Evolutionary conservation across 2,329 filamentous ascomycete species (phyloP), one percentile per base, ranked within the genome.

Genomic region (Raffaelea ambrosiae): DNA sequence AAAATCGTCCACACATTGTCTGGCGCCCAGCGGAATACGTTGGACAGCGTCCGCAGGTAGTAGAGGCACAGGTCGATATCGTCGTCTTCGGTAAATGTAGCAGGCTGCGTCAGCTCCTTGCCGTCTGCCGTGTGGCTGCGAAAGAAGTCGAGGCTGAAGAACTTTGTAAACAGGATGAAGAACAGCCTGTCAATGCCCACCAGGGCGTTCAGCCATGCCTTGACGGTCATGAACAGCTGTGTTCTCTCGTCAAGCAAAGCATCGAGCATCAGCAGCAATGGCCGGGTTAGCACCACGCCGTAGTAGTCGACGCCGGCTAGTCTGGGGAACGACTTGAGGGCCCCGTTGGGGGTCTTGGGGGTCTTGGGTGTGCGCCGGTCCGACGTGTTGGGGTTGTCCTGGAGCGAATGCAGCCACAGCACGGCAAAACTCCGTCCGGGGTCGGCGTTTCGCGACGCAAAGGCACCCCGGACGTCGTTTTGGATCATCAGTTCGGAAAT

Each of bases 181-280:
- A 85, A 82, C 0, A 86, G 64, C 52, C 78, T 79, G 54, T 84
- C 79, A 53, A 82, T 73, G 3, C 79, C 78, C 48, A 79, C 64
- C 57, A 81, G 72, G 48, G 63, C 82, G 56, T 86, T 84, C 3
- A 97, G 71, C 90, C 91, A 96, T 43, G 78, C 81, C 57, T 84
- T 84, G 36, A 88, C 80, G 22, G 85, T 84, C 65, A 88, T 84
- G 52, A 84, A 88, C 14, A 85, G 69, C 56, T 90, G 86, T 2
- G 81, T 84, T 19, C 78, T 74, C 51, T 88, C 82, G 50, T 90
- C 83, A 18, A 78, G 66, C 1, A 97, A 70, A 1, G 83, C 76
- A 63, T 97, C 91, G 22, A 97, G 70, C 53, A 94, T 74, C 11
- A 95, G 67, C 53, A 96, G 84, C 18, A 95, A 65, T 1, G 91